Conservation (phyloP, 371 early-diverging fungal genomes). For the Coelomomyces lativittatus region DNA sequence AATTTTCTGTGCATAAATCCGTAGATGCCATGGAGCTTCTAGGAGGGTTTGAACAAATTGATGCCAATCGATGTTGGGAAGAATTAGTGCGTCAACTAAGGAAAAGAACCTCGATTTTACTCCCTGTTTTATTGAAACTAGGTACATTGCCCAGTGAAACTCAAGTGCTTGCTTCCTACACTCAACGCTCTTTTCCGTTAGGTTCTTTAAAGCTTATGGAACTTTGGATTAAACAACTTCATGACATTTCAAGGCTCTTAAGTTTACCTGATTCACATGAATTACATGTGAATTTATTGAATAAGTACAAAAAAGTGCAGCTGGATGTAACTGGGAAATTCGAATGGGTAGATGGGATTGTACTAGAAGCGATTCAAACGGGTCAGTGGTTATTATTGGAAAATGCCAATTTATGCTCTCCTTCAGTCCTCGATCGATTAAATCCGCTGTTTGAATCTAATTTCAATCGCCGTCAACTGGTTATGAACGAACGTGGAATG, state of each 20-base stretch:
- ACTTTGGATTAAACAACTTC: neutral
- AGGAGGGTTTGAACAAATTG: conserved; percentile 93
- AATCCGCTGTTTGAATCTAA: conserved; percentile 75
- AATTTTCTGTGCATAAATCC: conserved; percentile 82
- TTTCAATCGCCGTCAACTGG: conserved; percentile 53
- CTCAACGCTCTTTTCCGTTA: neutral
- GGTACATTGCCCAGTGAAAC: neutral
- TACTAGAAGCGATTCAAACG: conserved; percentile 78
- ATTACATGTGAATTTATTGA: neutral
- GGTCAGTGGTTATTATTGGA: conserved; percentile 95
- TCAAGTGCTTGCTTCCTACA: neutral
- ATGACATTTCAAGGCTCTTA: neutral
- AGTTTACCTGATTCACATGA: neutral
- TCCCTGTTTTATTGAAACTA: neutral
- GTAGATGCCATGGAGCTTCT: conserved; percentile 87
- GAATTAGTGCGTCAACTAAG: conserved; percentile 20
- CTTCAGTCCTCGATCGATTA: conserved; percentile 85
- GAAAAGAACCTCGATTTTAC: neutral
- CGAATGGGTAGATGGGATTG: conserved; percentile 91
- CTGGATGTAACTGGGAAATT: conserved; percentile 19
- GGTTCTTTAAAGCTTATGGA: no score
- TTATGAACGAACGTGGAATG: conserved; percentile 77
- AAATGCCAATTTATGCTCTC: conserved; percentile 91
- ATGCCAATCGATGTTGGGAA: conserved; percentile 57
- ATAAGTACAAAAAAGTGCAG: neutral